Conservation (phyloP, 768 basidiomycete species). For the Lactarius sanguifluus region DNA sequence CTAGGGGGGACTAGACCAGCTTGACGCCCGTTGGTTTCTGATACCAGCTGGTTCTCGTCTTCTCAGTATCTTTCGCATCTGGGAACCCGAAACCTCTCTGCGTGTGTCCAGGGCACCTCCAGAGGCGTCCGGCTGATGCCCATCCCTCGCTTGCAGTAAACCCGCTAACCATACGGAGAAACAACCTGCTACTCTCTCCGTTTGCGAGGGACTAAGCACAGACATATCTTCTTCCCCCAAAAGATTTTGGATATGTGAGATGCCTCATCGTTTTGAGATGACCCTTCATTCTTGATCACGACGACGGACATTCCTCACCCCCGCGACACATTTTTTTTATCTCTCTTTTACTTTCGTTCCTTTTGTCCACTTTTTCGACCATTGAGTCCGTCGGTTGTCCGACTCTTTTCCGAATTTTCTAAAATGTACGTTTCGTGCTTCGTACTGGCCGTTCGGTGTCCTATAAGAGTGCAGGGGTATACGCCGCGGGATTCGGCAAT, state of each 20-base stretch:
- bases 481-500: background rate
- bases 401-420: background rate
- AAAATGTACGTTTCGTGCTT: background rate
- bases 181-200: background rate
- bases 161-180: background rate
- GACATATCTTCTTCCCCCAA: background rate
- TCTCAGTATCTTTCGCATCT: slow-evolving; percentile 17
- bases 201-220: background rate
- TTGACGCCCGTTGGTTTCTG: background rate
- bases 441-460: background rate
- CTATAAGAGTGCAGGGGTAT: background rate
- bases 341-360: background rate
- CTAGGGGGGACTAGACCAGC: slow-evolving; percentile 1
- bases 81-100: slow-evolving; percentile 9
- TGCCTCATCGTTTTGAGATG: background rate
- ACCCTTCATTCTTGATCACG: background rate
- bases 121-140: background rate
- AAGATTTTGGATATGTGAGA: background rate
- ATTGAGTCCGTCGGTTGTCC: background rate
- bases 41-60: slow-evolving; percentile 6
- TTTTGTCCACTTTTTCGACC: background rate
- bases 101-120: background rate
- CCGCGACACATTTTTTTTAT: background rate
- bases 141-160: slow-evolving; percentile 14
- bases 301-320: background rate